Base-by-base conservation (phyloP, 306 rosid species). In the Betula pendula region DNA sequence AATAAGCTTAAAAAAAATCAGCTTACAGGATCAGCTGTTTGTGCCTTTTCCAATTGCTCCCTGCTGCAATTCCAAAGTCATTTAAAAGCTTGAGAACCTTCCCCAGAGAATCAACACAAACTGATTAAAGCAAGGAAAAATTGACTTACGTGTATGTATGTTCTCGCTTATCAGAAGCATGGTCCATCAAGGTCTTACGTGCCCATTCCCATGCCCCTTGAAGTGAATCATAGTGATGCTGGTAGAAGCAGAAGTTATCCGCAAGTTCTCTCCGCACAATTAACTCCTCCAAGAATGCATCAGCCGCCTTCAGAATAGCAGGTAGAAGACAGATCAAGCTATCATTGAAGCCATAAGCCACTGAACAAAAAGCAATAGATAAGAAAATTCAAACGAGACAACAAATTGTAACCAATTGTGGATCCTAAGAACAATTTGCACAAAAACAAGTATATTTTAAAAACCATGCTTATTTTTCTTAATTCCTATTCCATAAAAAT, bases 181-280 rank as follows among this genome's bases (percentile, higher is more conserved):
- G 98, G 76, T 88, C 91, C 79, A 82, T 77, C 84, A 95, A 88
- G 74, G 95, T 92, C 83, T 89, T 92, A 19, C 92, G 96, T 71
- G 98, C 98, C 98, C 98, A 95, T 50, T 87, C 93, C 98, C 98
- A 90, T 40, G 98, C 93, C 72, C 98, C 98, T 77, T 71, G 84
- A 20, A 95, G 62, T 65, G 96, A 90, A 84, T 95, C 98, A 59
- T 95, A 95, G 79, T 77, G 90, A 31, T 93, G 96, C 85, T 92
- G 89, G 82, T 95, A 89, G 80, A 80, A 92, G 89, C 98, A 95
- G 83, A 82, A 95, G 85, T 92, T 95, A 79, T 92, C 97, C 25
- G 96, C 93, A 71, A 95, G 93, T 85, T 95, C 97, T 84, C 98
- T 84, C 66, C 96, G 86, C 77, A 92, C 91, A 71, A 92, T 84